Evolutionary conservation across 805 yeast genomes (phyloP), one percentile per base, ranked within the genome.

Genomic region (Candida vaughaniae): DNA sequence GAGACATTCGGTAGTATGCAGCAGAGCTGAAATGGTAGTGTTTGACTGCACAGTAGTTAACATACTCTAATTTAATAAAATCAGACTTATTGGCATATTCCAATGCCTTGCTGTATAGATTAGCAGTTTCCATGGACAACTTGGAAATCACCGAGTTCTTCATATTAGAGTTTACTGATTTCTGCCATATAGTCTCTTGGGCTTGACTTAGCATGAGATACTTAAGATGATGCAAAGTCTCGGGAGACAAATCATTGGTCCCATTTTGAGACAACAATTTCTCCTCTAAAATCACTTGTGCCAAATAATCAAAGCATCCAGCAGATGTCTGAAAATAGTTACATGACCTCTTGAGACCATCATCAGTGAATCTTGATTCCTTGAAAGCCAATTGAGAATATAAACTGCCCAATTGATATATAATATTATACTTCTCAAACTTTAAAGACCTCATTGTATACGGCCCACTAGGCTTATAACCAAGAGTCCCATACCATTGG

Each of bases 151-250:
- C 63, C 0, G 82, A 63, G 51, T 84, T 79, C 48, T 80, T 83
- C 49, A 77, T 51, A 9, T 66, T 62, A 12, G 60, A 56, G 25
- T 61, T 56, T 3, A 64, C 36, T 0, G 95, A 88, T 49, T 81
- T 80, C 32, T 75, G 78, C 96, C 96, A 89, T 34, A 83, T 78
- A 9, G 78, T 71, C 52, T 90, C 96, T 58, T 89, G 96, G 0
- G 95, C 93, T 51, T 87, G 95, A 0, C 95, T 93, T 26, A 85
- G 53, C 76, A 77, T 75, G 23, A 88, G 51, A 9, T 55, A 47
- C 25, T 69, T 59, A 36, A 89, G 60, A 12, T 80, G 65, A 9
- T 64, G 59, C 7, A 84, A 49, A 0, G 86, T 76, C 9, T 69
- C 69, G 1, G 39, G 29, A 26, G 77, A 77, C 11, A 85, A 58